Base-by-base conservation (phyloP, 352 stramenopile species). In the Phytopythium aichiense region DNA sequence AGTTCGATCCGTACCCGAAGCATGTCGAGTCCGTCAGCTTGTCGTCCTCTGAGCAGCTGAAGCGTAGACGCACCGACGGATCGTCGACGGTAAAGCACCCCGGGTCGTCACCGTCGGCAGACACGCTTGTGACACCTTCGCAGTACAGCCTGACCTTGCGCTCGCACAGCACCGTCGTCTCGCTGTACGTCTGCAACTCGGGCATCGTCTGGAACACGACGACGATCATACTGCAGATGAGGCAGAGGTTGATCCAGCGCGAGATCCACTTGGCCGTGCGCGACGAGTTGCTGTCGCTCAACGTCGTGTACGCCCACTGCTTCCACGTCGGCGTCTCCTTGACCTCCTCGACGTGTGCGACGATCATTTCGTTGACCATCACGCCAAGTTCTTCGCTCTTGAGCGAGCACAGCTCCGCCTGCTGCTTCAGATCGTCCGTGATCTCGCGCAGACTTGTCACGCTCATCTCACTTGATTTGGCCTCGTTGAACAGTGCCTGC, bases 141-240 rank as follows among this genome's bases (percentile, higher is more conserved):
- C 83, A 92, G 60, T 92, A 92, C 7, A 51, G 46, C 52, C 85
- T 42, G 13, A 89, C 83, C 9, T 74, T 68, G 15, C 69, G 69
- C 59, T 92, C 83, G 46, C 83, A 92, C 50, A 91, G 61, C 22
- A 72, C 71, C 11, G 81, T 89, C 13, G 69, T 16, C 25, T 90
- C 79, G 33, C 81, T 81, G 62, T 88, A 91, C 13, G 77, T 84
- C 50, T 92, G 83, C 33, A 92, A 60, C 25, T 92, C 83, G 1
- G 83, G 83, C 81, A 92, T 90, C 20, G 83, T 92, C 60, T 92
- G 77, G 49, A 89, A 82, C 30, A 89, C 69, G n/a, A 92, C 78
- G 42, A 89, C 72, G 65, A 88, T 70, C 74, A 92, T 89, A 66
- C 79, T 88, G 22, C 81, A 74, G 28, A 91, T 72, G n/a, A 87